Base-by-base conservation (phyloP, 768 basidiomycete species). In the Panellus pusillus region DNA sequence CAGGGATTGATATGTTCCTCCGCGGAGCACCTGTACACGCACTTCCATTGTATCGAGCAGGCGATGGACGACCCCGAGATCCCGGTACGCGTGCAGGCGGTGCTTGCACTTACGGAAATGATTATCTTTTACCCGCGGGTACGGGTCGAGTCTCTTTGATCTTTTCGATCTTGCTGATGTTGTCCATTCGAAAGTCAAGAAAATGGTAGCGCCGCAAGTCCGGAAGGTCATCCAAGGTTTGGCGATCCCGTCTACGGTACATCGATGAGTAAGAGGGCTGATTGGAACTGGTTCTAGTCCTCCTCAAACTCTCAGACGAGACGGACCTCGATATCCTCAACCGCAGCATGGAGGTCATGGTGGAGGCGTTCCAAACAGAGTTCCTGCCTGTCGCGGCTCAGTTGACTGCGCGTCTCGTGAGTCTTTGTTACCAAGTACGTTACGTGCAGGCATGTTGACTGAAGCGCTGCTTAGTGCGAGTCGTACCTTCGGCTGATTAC, bases 271-370 rank as follows among this genome's bases (percentile, higher is more conserved):
- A 41, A 4, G 18, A 41, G 29, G 2, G 24, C 29, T 12, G 4
- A n/a, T 46, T 44, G 24, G 28, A 5, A 48, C 12, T 40, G 50
- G 24, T 24, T 39, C 14, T 56, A 91, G 91, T 89, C 66, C 74
- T 94, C n/a, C 79, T 94, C 62, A 91, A 91, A 67, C 77, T 96
- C 40, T 84, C 89, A n/a, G 89, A 93, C 66, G 90, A 94, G 70
- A 92, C 91, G 41, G 93, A 95, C 66, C 73, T 96, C 40, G 92
- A 95, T 66, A 79, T 91, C 44, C 76, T 94, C 50, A 92, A 91
- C 64, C 77, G 74, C 56, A 82, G 87, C 63, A 91, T 93, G 86
- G 89, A 92, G 63, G 81, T 83, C 20, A 86, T 95, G 82, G 93
- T 94, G 14, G 84, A 91, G 60, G 80, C 81, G 38, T 96, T 91